phyloP scores from a whole-genome alignment of 805 yeast genomes.

The Candida patagonica region DNA sequence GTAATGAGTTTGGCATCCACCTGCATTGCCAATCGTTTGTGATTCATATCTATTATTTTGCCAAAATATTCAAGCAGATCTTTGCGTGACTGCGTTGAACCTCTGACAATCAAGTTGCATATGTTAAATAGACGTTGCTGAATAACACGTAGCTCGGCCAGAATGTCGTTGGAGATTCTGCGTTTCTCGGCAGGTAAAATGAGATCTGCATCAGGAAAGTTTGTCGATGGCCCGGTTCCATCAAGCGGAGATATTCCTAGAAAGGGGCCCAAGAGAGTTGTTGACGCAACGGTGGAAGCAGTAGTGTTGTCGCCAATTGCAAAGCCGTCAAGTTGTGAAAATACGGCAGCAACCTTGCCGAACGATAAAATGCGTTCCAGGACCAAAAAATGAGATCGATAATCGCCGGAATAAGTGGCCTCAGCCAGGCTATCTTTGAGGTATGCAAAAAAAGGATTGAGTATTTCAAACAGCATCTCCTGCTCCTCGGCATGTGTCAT shows the following conservation, averaged over 20 bases:
- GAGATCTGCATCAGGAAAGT: slow-evolving; percentile 18
- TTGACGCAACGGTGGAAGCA: slow-evolving; percentile 51
- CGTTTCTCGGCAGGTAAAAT: slow-evolving; percentile 10
- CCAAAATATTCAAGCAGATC: slow-evolving; percentile 62
- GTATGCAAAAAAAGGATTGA: slow-evolving; percentile 38
- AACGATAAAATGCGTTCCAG: slow-evolving; percentile 47
- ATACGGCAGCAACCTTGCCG: slow-evolving; percentile 51
- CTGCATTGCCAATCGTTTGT: slow-evolving; percentile 49
- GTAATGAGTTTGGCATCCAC: slow-evolving; percentile 59
- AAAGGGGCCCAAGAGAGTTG: slow-evolving; percentile 69
- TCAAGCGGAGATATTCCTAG: slow-evolving; percentile 67
- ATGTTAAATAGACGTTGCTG: slow-evolving; percentile 59
- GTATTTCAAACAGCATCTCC: slow-evolving; percentile 52
- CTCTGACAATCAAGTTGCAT: slow-evolving; percentile 65
- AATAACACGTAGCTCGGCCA: slow-evolving; percentile 18
- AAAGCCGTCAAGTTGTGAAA: slow-evolving; percentile 51
- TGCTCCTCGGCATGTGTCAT: slow-evolving; percentile 54
- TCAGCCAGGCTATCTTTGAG: slow-evolving; percentile 29
- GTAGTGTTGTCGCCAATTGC: slow-evolving; percentile 32
- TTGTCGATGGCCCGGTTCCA: slow-evolving; percentile 14
- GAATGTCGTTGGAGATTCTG: slow-evolving; percentile 16
- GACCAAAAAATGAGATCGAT: slow-evolving; percentile 40
- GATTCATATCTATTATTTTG: slow-evolving; percentile 68
- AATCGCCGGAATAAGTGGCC: slow-evolving; percentile 33
- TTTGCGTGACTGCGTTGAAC: slow-evolving; percentile 54